Base-by-base conservation (phyloP, 2,329 filamentous ascomycete genomes). In the Cytospora mali region DNA sequence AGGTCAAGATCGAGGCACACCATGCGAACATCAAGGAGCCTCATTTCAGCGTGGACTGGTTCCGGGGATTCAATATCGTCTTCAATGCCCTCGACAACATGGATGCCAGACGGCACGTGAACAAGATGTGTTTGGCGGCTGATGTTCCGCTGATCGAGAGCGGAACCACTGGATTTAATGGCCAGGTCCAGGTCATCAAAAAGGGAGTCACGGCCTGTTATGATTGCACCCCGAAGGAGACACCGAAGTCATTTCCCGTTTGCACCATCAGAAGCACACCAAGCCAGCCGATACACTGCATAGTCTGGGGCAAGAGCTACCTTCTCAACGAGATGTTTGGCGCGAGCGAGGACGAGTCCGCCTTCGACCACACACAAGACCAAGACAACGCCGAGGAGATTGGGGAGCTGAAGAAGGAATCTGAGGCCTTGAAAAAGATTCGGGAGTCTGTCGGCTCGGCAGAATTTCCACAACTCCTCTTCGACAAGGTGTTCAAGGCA, bases 71-170 rank as follows among this genome's bases (percentile, higher is more conserved):
- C 74, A 82, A 83, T 55, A 79, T 98, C 28, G 93, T 97, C 10
- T 98, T 99, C 82, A 99, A 99, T 76, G 95, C 95, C 57, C 83
- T 99, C 46, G 95, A 99, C 76, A 99, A 99, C 69, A 81, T 99
- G 29, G 93, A 97, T 62, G 95, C 95, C 25, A 84, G 95, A 68
- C 87, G 94, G 57, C 93, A 98, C 80, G 95, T 98, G 67, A 99
- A 99, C 75, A 91, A 89, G 75, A 98, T 99, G 95, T 98, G 95
- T 71, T 78, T 99, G 68, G 92, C 93, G 1, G 93, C 95, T 13
- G 85, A 95, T 70, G 87, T 98, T 28, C 93, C 95, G 13, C 78
- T 99, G 67, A 90, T 99, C 60, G 95, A 99, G 79, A 98, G 94
- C 73, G 95, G 95, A 48, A 99, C 95, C 0, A 98, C 95, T 0